Evolutionary conservation across 2,329 filamentous ascomycete species (phyloP).

Genomic region (Graphium sp.): DNA sequence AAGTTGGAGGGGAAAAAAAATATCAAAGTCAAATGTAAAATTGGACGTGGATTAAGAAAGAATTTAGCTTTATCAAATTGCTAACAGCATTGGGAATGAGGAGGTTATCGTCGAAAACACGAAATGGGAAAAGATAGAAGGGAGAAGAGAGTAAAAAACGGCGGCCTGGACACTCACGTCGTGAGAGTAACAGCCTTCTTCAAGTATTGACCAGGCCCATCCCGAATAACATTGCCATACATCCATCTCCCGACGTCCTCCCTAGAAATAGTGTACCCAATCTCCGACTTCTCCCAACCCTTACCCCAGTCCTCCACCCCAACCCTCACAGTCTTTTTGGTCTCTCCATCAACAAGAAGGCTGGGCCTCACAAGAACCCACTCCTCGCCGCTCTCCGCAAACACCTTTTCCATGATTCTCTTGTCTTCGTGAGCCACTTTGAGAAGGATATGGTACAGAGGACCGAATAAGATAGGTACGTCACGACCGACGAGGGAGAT

Average conservation of each 20-base stretch:
- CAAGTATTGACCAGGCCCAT: conserved; percentile 10
- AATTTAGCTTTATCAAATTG: too few species aligned
- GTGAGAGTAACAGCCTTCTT: conserved; percentile 20
- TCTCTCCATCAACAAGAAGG: conserved; percentile 14
- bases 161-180: too few species aligned
- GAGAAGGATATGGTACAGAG: conserved; percentile 24
- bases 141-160: too few species aligned
- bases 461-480: conserved; percentile 21
- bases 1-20: too few species aligned
- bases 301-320: conserved; percentile 20
- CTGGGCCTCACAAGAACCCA: conserved; percentile 21
- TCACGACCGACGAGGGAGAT: conserved; percentile 19
- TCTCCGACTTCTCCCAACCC: conserved; percentile 14
- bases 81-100: too few species aligned
- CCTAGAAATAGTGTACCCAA: conserved; percentile 28
- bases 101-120: too few species aligned
- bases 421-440: conserved; percentile 28
- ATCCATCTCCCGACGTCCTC: conserved; percentile 30
- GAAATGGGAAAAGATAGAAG: too few species aligned
- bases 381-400: conserved; percentile 13
- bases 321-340: conserved; percentile 13
- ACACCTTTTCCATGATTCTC: conserved; percentile 21
- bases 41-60: too few species aligned
- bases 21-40: too few species aligned
- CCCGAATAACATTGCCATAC: conserved; percentile 18